Evolutionary conservation across 495 filamentous ascomycete species (phyloP), one percentile per base, ranked within the genome.

Genomic region (Penicillium nucicola): DNA sequence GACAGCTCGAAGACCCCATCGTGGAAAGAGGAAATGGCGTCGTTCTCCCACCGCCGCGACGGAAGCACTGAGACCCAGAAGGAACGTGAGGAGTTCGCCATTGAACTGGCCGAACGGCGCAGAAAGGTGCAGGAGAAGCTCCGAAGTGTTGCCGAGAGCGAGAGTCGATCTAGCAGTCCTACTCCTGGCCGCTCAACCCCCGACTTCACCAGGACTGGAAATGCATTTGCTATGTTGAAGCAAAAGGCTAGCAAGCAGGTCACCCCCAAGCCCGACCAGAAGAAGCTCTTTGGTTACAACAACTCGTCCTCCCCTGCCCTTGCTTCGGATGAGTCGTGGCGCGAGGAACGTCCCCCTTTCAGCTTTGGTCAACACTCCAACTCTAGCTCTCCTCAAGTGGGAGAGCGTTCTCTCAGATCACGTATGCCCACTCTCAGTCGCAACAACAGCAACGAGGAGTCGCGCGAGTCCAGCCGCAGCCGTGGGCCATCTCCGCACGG

Each of bases 71-170:
- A 83, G 48, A 83, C 82, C 2, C 76, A 84, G 47, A 75, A 73
- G 30, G 89, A 89, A 46, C 78, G 80, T 5, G 85, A 91, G 41
- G 90, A 89, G 45, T 92, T 96, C 56, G 84, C 84, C 17, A 84
- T 77, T 48, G 89, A 93, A 58, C 82, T 96, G 17, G 89, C 88
- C 0, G 79, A 86, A 61, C 80, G 90, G 34, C 82, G 87, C 42
- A 79, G 84, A 25, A 86, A 82, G 14, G 86, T 96, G 28, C 85
- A 91, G 53, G 90, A 95, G 67, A 90, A 85, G 58, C 70, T 97
- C 22, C 83, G 83, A 13, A 88, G 76, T 14, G 86, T 85, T 56
- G 83, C 82, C 13, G 87, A 89, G 52, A 78, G 74, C 8, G 86
- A 87, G 56, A 77, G 79, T 68, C 67, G 77, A 61, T 71, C 89